Base-by-base conservation (phyloP, 2,329 filamentous ascomycete species). In the Fusarium domesticum region DNA sequence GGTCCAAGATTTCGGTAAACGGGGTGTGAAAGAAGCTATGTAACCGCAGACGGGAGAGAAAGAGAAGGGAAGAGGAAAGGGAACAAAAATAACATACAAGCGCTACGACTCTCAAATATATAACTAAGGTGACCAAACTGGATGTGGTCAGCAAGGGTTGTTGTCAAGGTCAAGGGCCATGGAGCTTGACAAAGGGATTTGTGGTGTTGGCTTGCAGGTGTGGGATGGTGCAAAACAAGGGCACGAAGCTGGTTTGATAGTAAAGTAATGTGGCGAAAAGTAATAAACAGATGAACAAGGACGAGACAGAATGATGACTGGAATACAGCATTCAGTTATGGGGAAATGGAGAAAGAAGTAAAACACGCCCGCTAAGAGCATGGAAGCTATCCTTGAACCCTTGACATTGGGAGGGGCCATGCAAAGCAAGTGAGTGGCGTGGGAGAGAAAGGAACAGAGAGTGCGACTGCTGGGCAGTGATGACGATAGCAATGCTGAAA, bases 241-340 rank as follows among this genome's bases (percentile, higher is more conserved):
- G 50, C 48, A 56, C 54, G 50, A 54, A 58, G 56, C 47, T 47
- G 54, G 54, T 50, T 54, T 56, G 56, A 50, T 54, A 58, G 51
- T 56, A 52, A 54, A 50, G 56, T 59, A 56, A 56, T 58, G 53
- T 59, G 56, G 56, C 56, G 51, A 38, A 37, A 48, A 42, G 36
- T 39, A 37, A 47, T 44, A 45, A 50, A 42, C 42, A 56, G 25
- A 20, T 17, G 39, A 28, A 42, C 37, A 47, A 43, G 36, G 43
- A 35, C 20, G 35, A 40, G 31, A 23, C 5, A 28, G 37, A 32
- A 25, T 28, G 37, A 25, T 34, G 39, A 35, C 25, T 37, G 34
- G 41, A n/a, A 30, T 37, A 32, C 35, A 34, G 30, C 15, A 37
- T 39, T 25, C 14, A 37, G 14, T 31, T 18, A 17, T 28, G 23